phyloP scores from a whole-genome alignment of 306 rosid species.

The Fragaria iinumae region DNA sequence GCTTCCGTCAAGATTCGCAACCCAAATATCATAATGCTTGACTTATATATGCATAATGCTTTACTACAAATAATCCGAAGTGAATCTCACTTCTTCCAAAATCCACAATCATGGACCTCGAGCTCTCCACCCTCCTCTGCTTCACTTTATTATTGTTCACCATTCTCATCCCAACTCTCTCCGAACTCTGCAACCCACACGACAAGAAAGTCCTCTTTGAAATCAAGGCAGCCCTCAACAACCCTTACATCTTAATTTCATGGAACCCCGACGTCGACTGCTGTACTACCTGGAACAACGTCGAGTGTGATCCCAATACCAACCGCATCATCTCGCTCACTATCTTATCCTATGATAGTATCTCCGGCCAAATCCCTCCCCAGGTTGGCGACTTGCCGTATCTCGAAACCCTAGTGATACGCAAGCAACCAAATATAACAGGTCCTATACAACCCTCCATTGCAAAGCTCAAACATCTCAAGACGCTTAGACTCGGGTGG shows the following conservation, averaged over 20 bases:
- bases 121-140: conserved; percentile 7
- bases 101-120: conserved; percentile 2
- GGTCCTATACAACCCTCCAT: conserved; percentile 72
- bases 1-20: conserved; percentile 6
- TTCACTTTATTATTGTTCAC: conserved; percentile 25
- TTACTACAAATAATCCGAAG: not conserved
- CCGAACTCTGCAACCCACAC: conserved; percentile 53
- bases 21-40: not conserved
- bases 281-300: conserved; percentile 55
- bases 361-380: conserved; percentile 60
- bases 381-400: conserved; percentile 65
- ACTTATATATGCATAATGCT: not conserved
- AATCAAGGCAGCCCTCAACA: conserved; percentile 56
- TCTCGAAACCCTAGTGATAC: conserved; percentile 45
- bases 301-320: conserved; percentile 47
- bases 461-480: conserved; percentile 52
- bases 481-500: conserved; percentile 38
- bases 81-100: not conserved
- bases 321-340: conserved; percentile 65
- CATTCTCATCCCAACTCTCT: conserved; percentile 25
- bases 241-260: conserved; percentile 58
- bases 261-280: conserved; percentile 64
- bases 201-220: conserved; percentile 67
- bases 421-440: conserved; percentile 50
- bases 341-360: conserved; percentile 24